Conservation (phyloP, 2,329 filamentous ascomycete species). For the Neofusicoccum parvum region DNA sequence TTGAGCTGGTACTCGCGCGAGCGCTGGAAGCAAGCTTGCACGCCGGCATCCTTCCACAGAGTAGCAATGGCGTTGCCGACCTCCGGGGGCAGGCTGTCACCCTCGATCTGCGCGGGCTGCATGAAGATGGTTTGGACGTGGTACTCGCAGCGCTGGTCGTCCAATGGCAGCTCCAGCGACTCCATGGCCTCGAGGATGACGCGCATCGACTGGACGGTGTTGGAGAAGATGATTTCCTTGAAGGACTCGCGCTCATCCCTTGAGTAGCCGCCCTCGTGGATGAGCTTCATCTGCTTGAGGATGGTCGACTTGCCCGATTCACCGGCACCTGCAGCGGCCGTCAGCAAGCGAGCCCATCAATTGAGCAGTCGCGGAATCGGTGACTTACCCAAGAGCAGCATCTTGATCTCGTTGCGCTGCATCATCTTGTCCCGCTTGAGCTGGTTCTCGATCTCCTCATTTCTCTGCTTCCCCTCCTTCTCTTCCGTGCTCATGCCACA, state of each 20-base stretch:
- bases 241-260: conserved; percentile 77
- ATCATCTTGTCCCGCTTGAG: conserved; percentile 98
- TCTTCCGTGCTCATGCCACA: conserved; percentile 99
- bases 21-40: conserved; percentile 93
- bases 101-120: conserved; percentile 95
- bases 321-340: conserved; percentile 72
- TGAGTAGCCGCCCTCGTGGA: conserved; percentile 98
- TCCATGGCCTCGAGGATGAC: conserved; percentile 72
- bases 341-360: conserved; percentile 22
- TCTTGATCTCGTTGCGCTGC: conserved; percentile 99
- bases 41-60: conserved; percentile 88
- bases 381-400: conserved; percentile 88
- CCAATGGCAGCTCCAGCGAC: conserved; percentile 75
- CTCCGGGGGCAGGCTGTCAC: conserved; percentile 89
- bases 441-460: conserved; percentile 99
- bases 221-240: conserved; percentile 73
- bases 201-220: conserved; percentile 71
- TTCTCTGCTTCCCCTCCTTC: conserved; percentile 99
- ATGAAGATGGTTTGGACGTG: conserved; percentile 99
- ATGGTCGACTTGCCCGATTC: conserved; percentile 97
- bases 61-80: conserved; percentile 91
- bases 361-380: conserved; percentile 18
- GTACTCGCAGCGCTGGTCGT: conserved; percentile 91
- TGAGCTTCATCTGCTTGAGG: conserved; percentile 98
- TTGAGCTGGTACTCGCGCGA: conserved; percentile 96